Conservation (phyloP, 1,139 yeast species). For the Debaryomyces fabryi region DNA sequence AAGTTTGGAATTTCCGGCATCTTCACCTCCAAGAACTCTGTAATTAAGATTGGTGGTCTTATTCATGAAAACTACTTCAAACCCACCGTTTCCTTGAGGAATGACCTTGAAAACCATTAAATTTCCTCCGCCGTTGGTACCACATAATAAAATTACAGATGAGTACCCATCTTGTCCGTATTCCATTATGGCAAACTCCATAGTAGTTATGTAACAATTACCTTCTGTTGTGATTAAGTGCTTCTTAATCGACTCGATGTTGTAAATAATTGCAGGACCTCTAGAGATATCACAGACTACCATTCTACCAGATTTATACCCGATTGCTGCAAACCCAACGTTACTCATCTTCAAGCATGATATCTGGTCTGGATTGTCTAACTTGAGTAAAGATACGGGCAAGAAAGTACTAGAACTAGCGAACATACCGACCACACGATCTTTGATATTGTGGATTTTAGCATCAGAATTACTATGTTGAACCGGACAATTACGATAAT, state of each 20-base stretch:
- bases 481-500: constrained; percentile 33
- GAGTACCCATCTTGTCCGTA: constrained; percentile 69
- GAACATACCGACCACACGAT: constrained; percentile 37
- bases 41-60: constrained; percentile 45
- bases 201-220: constrained; percentile 51
- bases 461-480: constrained; percentile 43
- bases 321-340: constrained; percentile 85
- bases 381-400: constrained; percentile 55
- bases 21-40: constrained; percentile 29
- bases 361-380: constrained; percentile 47
- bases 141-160: constrained; percentile 71
- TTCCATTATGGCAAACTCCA: constrained; percentile 76
- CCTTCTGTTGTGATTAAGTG: constrained; percentile 42
- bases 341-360: constrained; percentile 69
- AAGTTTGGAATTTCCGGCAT: constrained; percentile 54
- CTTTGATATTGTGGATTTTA: constrained; percentile 33
- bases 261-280: constrained; percentile 78
- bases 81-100: constrained; percentile 73
- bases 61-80: constrained; percentile 59
- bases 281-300: constrained; percentile 75
- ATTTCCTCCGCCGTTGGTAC: constrained; percentile 78
- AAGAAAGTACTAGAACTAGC: constrained; percentile 50
- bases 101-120: constrained; percentile 65
- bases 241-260: constrained; percentile 45
- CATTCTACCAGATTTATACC: constrained; percentile 74